Base-by-base conservation (phyloP, 345 rosid genomes). In the Rubroshorea leprosula region DNA sequence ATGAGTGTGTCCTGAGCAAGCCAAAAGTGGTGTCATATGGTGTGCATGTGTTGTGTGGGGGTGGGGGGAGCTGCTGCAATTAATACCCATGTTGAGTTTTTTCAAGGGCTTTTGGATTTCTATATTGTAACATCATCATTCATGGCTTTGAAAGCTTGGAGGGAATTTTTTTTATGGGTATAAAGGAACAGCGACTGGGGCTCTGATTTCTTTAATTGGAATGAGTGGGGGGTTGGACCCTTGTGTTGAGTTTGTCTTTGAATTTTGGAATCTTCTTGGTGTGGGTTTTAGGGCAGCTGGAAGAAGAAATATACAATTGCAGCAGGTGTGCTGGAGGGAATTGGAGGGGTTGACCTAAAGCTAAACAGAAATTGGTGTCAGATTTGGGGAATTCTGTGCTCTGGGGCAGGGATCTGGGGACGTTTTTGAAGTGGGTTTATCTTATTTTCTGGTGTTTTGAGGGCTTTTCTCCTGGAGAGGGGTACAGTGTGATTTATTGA, bases 11-110 rank as follows among this genome's bases (percentile, higher is more conserved):
- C 72, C 11, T 35, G 12, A 35, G 55, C 54, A 77, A 78, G 90
- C 74, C 24, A 60, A 60, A 58, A 23, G 92, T 75, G 63, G 92
- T 74, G 61, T 85, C 94, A 91, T 80, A 89, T 60, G 70, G 74
- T 18, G 35, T 70, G 69, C 68, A 72, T 74, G 78, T 74, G 81
- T 67, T 57, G 13, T 4, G 41, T 35, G 41, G 12, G 41, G 41
- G 41, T 35, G 3, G 3, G 45, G 49, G 50, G 65, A 26, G 45
- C 41, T 49, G 49, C 46, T 49, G 67, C 64, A 72, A 68, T 69
- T 60, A 63, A 62, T 23, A 58, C 62, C 63, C 54, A 45, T 57
- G 69, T 72, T 68, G 64, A 66, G 69, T 50, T 66, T 58, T 71
- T 78, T 44, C 52, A 69, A 53, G 62, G 29, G 62, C 39, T 62